These are phyloP conservation scores for Alternaria novae-zelandiae DNA, from an alignment of 2,329 filamentous ascomycete species.

Conservation along the genomic window DNA sequence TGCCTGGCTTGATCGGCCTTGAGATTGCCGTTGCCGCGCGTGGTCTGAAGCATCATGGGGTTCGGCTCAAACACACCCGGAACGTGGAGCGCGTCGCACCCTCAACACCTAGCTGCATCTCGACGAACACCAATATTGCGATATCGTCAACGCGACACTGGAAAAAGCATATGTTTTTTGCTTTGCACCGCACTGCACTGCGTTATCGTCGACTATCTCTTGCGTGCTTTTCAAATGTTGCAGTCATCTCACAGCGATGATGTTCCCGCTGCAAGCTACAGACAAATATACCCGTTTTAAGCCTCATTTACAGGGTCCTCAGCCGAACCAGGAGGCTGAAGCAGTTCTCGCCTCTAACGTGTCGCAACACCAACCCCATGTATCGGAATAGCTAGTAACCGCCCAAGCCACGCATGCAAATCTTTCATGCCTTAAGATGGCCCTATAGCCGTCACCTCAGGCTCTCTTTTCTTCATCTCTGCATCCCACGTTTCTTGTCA, in stretches of 20 bases:
- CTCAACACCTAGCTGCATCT: constrained; percentile 25
- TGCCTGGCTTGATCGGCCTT: constrained; percentile 9
- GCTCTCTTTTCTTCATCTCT: constrained; percentile 38
- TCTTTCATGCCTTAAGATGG: constrained; percentile 49
- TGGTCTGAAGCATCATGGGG: constrained; percentile 27
- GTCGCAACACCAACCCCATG: constrained; percentile 43
- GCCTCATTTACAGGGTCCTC: constrained; percentile 29
- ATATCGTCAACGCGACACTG: background rate
- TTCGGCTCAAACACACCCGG: constrained; percentile 43
- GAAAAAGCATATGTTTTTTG: background rate
- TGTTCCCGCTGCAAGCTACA: background rate
- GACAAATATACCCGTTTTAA: background rate
- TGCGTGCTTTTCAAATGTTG: background rate
- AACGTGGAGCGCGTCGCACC: constrained; percentile 44
- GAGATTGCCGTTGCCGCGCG: constrained; percentile 4
- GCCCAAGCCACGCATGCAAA: constrained; percentile 29
- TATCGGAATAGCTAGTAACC: constrained; percentile 42
- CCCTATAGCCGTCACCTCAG: constrained; percentile 41
- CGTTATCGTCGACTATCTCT: background rate
- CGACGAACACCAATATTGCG: constrained; percentile 14
- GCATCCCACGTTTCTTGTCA: constrained; percentile 31
- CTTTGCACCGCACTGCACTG: background rate
- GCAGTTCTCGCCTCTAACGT: constrained; percentile 45
- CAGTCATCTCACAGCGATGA: background rate
- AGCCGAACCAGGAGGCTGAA: constrained; percentile 42